Percentiles rank a stretch among this genome's conserved stretches.
phyloP scores from a whole-genome alignment of 306 rosid species.

The Prunus davidiana region DNA sequence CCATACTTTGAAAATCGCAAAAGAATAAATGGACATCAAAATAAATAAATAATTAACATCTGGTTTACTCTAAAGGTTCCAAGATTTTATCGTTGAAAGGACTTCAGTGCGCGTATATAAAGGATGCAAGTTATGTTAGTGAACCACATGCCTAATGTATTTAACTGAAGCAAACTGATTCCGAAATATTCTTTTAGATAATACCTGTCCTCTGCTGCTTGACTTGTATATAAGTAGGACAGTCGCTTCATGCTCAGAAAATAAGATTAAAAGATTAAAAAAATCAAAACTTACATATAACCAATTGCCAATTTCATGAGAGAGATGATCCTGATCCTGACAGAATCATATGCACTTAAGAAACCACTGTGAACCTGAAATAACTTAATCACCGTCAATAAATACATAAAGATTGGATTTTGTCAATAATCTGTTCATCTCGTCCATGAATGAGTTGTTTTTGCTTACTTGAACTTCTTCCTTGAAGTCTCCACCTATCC shows the following conservation, averaged over 20 bases:
- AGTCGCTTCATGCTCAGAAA: background rate
- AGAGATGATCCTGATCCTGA: conserved; percentile 76
- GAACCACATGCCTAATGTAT: background rate
- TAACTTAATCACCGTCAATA: conserved; percentile 22
- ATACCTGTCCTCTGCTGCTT: background rate
- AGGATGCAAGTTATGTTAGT: background rate
- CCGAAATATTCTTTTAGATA: background rate
- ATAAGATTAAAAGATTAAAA: background rate
- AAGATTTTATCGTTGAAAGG: background rate
- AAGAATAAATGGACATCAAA: background rate
- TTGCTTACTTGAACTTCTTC: conserved; percentile 88
- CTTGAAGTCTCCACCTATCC: conserved; percentile 97
- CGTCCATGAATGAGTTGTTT: conserved; percentile 19
- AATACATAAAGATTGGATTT: conserved; percentile 4
- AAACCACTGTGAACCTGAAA: conserved; percentile 97
- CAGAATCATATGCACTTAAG: conserved; percentile 92
- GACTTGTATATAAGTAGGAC: background rate
- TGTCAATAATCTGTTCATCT: conserved; percentile 13
- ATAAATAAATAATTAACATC: background rate
- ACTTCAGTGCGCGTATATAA: conserved; percentile 2
- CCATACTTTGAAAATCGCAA: background rate
- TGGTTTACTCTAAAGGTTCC: background rate
- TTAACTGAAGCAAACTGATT: background rate
- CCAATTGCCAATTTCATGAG: conserved; percentile 74
- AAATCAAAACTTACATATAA: conserved; percentile 53